Evolutionary conservation across 257 asterid genomes (phyloP), one percentile per base, ranked within the genome.

Genomic region (Nicotiana sylvestris): DNA sequence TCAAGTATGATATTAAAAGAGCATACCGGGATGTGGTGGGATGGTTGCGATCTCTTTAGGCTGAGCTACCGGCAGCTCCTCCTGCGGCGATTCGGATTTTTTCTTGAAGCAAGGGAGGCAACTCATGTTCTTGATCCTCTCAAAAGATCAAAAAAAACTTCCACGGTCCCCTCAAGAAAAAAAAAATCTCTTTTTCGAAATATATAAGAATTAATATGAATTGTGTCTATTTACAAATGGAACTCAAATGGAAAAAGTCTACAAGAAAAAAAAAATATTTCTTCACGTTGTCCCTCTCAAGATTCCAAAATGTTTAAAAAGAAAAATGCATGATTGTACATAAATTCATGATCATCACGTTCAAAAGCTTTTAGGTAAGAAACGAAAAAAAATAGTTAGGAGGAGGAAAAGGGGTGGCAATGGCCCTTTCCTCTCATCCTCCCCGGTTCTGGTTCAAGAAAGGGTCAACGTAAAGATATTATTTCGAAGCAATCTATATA

Each of bases 401-500:
- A 76, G 80, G 80, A 76, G 79, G 79, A 49, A 25, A 76, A 76
- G 43, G 80, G 80, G 4, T 76, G 64, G 64, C 80, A 76, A 51
- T 51, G 64, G 64, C 66, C 35, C 30, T 18, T 81, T 81, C 83
- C 78, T 81, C 29, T 81, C 78, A 81, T 66, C 83, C 78, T 81
- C 78, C 66, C 25, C 55, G 2, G 67, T 66, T 81, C 55, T 51
- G 53, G 57, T 81, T 81, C 33, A 46, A 46, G 78, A 81, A 81
- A 81, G 78, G 66, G 78, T 81, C 83, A 81, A 81, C 55, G 35
- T 32, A 81, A 81, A 35, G 33, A 81, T 81, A 67, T 66, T 29
- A 81, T 53, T 43, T 81, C 3, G 66, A 81, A 46, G 6, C 37
- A 66, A 49, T 81, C 15, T 81, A 21, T 81, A 51, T 46, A 49